Base-by-base conservation (phyloP, 2,329 filamentous ascomycete genomes). In the Xylariales sp. region DNA sequence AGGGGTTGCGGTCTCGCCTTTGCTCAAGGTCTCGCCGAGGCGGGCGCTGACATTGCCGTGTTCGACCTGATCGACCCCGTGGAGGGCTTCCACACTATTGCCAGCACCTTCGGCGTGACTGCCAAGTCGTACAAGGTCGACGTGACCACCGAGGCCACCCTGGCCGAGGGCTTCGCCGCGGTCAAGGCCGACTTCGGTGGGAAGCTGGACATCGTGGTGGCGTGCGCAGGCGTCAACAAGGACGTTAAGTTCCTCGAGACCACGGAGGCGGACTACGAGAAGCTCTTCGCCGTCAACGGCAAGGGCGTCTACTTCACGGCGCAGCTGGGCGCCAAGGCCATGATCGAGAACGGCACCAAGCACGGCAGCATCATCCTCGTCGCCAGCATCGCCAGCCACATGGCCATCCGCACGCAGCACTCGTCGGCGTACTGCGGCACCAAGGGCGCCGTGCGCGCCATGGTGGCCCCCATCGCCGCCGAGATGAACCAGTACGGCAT, bases 321-420 rank as follows among this genome's bases (percentile, higher is more conserved):
- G 0, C 67, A 74, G 45, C 47, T 69, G 7, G 70, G 68, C 2
- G 70, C 70, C 0, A 62, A 65, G 40, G 63, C 66, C 19, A 76
- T 77, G 66, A 70, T 75, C 21, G 57, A 60, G 1, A 75, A 69
- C 44, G 63, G 63, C 3, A 74, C 71, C 1, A 65, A 63, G 38
- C 62, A 63, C 37, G 72, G 72, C 1, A 73, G 70, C 40, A 75
- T 76, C 37, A 60, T 77, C 10, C 52, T 76, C 4, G 67, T 76
- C 0, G 72, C 72, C 1, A 73, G 70, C 37, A 76, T 76, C 48
- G 71, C 72, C 0, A 67, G 66, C 19, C 60, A 71, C 38, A 70
- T 74, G 45, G 71, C 71, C 1, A 66, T 74, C 14, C 60, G 67
- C 7, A 67, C 64, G 12, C 70, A 76, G 48, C 52, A 62, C 23